Evolutionary conservation across 169 alveolate species (phyloP).

Genomic region (Cryptosporidium sp.): DNA sequence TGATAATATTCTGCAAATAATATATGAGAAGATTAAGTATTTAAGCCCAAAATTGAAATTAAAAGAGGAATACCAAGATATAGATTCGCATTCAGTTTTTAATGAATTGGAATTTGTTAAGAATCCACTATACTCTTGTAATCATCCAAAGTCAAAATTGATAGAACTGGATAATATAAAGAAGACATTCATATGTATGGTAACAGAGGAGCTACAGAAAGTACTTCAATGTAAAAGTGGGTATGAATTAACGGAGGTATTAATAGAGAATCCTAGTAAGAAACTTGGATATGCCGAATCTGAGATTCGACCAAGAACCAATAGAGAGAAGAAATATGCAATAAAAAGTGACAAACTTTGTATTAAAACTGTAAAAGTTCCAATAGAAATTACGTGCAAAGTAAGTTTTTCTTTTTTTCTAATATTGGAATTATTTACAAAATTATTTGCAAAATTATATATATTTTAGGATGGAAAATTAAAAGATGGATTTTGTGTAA

Average conservation of each 20-base stretch:
- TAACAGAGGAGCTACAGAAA: slow-evolving; percentile 11
- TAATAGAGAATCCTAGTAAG: slow-evolving; percentile 50
- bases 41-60: not conserved
- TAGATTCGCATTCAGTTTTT: not conserved
- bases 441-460: not conserved
- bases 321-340: slow-evolving; percentile 53
- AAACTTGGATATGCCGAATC: slow-evolving; percentile 42
- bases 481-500: slow-evolving; percentile 64
- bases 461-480: slow-evolving; percentile 34
- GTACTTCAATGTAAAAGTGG: slow-evolving; percentile 46
- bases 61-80: not conserved
- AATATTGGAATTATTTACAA: not conserved
- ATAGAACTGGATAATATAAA: slow-evolving; percentile 16
- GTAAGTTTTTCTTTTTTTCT: not conserved
- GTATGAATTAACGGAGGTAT: slow-evolving; percentile 45
- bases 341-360: slow-evolving; percentile 62
- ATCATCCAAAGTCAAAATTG: slow-evolving; percentile 28
- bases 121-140: slow-evolving; percentile 51
- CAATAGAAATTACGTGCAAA: slow-evolving; percentile 6
- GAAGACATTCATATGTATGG: slow-evolving; percentile 41
- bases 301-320: slow-evolving; percentile 33
- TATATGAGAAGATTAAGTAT: not conserved
- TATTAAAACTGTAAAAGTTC: slow-evolving; percentile 24
- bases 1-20: not conserved
- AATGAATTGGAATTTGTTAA: slow-evolving; percentile 23